These are phyloP conservation scores for Waltergamsia citrina DNA, from an alignment of 2,329 filamentous ascomycete species.

Conservation along the genomic window DNA sequence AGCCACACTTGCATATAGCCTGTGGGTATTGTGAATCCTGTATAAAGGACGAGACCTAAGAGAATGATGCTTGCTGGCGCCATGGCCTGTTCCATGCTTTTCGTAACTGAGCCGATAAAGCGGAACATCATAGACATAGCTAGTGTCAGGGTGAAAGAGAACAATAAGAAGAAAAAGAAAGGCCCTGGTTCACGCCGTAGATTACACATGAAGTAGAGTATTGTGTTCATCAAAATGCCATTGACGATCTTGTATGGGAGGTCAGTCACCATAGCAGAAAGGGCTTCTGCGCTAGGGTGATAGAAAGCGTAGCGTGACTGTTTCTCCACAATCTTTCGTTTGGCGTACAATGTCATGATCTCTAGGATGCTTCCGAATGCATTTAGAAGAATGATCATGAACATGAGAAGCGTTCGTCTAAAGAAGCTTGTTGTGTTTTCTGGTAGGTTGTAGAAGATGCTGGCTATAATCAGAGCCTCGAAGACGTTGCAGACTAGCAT, in stretches of 20 bases:
- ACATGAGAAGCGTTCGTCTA: conserved; percentile 14
- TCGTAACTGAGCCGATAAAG: conserved; percentile 8
- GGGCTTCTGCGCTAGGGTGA: conserved; percentile 16
- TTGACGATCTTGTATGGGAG: conserved; percentile 40
- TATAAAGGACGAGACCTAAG: conserved; percentile 32
- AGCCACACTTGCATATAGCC: conserved; percentile 34
- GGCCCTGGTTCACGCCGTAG: conserved; percentile 3
- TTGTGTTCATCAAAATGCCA: conserved; percentile 13
- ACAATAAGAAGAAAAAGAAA: conserved; percentile 50
- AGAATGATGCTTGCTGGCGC: conserved; percentile 17
- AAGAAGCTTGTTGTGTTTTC: conserved; percentile 48
- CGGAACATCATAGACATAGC: conserved; percentile 36
- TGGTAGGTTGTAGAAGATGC: conserved; percentile 54
- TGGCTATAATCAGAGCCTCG: conserved; percentile 47
- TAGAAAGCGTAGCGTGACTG: conserved; percentile 19
- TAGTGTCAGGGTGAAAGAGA: conserved; percentile 63
- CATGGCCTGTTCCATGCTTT: conserved; percentile 17
- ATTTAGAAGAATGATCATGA: conserved; percentile 22
- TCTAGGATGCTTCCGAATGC: conserved; percentile 16
- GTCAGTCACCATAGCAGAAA: conserved; percentile 16
- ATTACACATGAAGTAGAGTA: conserved; percentile 6
- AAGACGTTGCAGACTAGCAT: conserved; percentile 27
- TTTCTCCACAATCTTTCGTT: conserved; percentile 15
- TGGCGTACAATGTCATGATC: conserved; percentile 12
- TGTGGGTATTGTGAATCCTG: conserved; percentile 32